These are phyloP conservation scores for Chimonanthus salicifolius DNA, from an alignment of 164 flowering plant genomes.

Conservation along the genomic window DNA sequence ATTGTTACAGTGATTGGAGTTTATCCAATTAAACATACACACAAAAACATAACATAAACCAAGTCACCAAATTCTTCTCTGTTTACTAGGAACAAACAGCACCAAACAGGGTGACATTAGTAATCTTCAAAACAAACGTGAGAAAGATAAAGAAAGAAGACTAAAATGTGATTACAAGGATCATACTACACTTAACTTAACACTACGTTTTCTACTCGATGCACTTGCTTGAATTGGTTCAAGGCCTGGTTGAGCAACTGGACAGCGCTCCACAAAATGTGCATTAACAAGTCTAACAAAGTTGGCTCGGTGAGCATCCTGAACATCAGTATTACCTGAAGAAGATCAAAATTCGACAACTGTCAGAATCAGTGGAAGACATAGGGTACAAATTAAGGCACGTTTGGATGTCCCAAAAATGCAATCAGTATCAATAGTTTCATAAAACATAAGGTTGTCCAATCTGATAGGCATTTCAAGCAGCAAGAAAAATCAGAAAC, in stretches of 20 bases:
- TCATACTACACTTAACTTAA: slow-evolving; percentile 25
- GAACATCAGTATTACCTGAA: slow-evolving; percentile 36
- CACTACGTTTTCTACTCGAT: slow-evolving; percentile 41
- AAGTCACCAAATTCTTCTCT: not conserved
- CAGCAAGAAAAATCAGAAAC: not conserved
- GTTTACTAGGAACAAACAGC: not conserved
- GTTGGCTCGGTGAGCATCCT: slow-evolving; percentile 37
- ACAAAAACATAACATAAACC: not conserved
- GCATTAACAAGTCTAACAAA: slow-evolving; percentile 55
- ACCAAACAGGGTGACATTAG: not conserved
- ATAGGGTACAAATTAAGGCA: not conserved
- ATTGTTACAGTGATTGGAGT: too few relatives aligned
- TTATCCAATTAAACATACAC: too few relatives aligned
- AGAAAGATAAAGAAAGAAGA: not conserved
- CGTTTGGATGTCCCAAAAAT: not conserved
- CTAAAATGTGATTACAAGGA: not conserved
- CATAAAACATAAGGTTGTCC: not conserved
- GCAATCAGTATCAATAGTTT: not conserved
- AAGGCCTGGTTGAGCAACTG: slow-evolving; percentile 60
- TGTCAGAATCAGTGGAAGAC: not conserved
- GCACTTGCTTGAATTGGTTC: slow-evolving; percentile 32
- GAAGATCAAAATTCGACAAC: not conserved
- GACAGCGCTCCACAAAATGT: slow-evolving; percentile 85
- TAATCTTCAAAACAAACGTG: not conserved
- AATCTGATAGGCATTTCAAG: not conserved